Evolutionary conservation across 345 rosid genomes (phyloP).

Genomic region (Draba incana): DNA sequence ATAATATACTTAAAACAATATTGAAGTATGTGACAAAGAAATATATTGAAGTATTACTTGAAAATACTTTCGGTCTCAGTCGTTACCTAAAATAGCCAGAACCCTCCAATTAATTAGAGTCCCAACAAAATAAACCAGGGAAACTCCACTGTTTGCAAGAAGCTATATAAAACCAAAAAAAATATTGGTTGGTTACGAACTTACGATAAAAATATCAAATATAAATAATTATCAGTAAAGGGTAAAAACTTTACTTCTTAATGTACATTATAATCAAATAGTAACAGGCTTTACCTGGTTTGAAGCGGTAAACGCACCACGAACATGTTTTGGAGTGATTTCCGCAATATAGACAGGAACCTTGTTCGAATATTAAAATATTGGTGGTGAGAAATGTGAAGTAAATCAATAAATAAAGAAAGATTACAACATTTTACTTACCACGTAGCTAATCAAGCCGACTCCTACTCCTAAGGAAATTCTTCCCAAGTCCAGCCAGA

Average conservation of each 20-base stretch:
- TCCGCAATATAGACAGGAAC: conserved; percentile 54
- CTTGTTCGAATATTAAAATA: conserved; percentile 27
- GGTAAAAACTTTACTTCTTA: neutral
- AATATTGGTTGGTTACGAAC: neutral
- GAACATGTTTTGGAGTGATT: conserved; percentile 49
- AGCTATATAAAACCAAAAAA: conserved; percentile 24
- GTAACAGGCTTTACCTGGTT: conserved; percentile 23
- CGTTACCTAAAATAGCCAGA: conserved; percentile 45
- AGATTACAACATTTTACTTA: conserved; percentile 2
- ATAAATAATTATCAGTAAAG: neutral
- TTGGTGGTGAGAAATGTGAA: neutral
- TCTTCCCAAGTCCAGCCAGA: conserved; percentile 44
- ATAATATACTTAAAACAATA: neutral
- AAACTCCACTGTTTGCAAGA: conserved; percentile 38
- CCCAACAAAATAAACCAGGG: conserved; percentile 41
- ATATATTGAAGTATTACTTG: neutral
- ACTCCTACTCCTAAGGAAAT: conserved; percentile 39
- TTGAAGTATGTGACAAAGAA: too few relatives aligned
- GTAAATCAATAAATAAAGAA: neutral
- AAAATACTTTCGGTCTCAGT: neutral
- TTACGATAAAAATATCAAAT: neutral
- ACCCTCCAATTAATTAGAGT: conserved; percentile 41
- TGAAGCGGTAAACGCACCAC: conserved; percentile 47
- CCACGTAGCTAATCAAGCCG: conserved; percentile 44
- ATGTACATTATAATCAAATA: neutral